Evolutionary conservation across 768 basidiomycete species (phyloP), one percentile per base, ranked within the genome.

Genomic region (Russula sp.): DNA sequence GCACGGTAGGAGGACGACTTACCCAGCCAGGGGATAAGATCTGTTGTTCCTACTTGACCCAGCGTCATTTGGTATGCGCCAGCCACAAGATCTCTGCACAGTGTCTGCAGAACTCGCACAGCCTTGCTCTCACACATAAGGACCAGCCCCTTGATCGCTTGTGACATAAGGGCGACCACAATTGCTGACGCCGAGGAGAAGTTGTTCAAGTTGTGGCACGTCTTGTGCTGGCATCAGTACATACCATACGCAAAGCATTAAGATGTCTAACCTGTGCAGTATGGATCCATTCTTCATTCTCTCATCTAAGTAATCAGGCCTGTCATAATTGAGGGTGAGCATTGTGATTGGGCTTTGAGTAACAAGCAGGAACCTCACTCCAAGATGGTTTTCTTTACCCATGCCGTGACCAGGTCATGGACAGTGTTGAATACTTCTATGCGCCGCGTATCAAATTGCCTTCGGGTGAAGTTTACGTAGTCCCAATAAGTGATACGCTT

Each of bases 401-500:
- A 64, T 0, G 6, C 13, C 40, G 32, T 49, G 48, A 64, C 9
- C 48, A 60, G 27, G 20, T 64, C 48, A 31, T 64, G 63, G n/a
- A 60, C 54, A n/a, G 27, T 18, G 14, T 50, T 55, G 42, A 55
- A 60, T 11, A 55, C 58, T 1, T 60, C 59, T 37, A 64, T 47
- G 3, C 54, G 63, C 57, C 45, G 53, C 3, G 35, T 18, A 20
- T 35, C 11, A 27, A 3, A 13, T 18, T 27, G 27, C 18, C 32
- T 6, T 32, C 48, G 54, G 9, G 10, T 47, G 34, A 60, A 51
- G 57, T 64, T 60, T 35, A 64, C 59, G 48, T 60, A 64, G 32
- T 64, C 63, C 63, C 63, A 64, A 37, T 39, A 31, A 6, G 49
- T 64, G 34, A 64, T 60, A 9, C 11, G 39, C 63, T 60, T 60